These are phyloP conservation scores for Rhodotorula paludigena DNA, from an alignment of 768 basidiomycete species.

Conservation along the genomic window DNA sequence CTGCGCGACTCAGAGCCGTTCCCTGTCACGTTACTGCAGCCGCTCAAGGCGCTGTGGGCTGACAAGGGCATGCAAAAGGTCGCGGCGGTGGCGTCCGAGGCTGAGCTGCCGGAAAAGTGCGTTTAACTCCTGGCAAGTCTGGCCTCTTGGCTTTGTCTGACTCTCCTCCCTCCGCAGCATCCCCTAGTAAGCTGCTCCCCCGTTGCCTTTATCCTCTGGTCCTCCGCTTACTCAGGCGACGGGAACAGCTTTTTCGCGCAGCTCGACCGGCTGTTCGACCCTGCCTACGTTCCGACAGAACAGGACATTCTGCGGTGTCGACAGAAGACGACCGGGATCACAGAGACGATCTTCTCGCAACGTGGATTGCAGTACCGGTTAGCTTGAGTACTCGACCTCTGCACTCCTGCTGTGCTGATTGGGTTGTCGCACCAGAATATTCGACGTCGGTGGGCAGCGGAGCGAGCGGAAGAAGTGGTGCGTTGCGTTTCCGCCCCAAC, in stretches of 20 bases:
- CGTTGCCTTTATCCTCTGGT: neutral
- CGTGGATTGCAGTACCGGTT: conserved; percentile 51
- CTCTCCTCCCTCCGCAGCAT: neutral
- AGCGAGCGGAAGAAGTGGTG: conserved; percentile 70
- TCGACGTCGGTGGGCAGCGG: conserved; percentile 72
- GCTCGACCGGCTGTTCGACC: conserved; percentile 68
- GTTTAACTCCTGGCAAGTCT: conserved; percentile 64
- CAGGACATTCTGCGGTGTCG: conserved; percentile 80
- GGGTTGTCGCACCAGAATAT: conserved; percentile 68
- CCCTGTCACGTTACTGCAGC: conserved; percentile 62
- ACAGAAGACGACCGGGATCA: conserved; percentile 81
- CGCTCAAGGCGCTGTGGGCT: conserved; percentile 74
- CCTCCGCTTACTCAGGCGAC: too few species aligned
- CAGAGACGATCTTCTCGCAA: conserved; percentile 64
- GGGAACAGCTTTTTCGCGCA: conserved; percentile 69
- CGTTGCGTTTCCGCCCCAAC: neutral
- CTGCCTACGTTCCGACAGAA: conserved; percentile 72
- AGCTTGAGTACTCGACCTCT: neutral
- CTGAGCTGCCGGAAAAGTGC: conserved; percentile 89
- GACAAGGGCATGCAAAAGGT: conserved; percentile 70
- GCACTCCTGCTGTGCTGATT: conserved; percentile 58
- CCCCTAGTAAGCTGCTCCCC: conserved; percentile 8
- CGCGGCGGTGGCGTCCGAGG: conserved; percentile 68
- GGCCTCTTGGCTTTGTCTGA: neutral
- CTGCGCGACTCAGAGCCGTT: conserved; percentile 75